phyloP scores from a whole-genome alignment of 208 protist species.

The Dictyostelium gargantuum region DNA sequence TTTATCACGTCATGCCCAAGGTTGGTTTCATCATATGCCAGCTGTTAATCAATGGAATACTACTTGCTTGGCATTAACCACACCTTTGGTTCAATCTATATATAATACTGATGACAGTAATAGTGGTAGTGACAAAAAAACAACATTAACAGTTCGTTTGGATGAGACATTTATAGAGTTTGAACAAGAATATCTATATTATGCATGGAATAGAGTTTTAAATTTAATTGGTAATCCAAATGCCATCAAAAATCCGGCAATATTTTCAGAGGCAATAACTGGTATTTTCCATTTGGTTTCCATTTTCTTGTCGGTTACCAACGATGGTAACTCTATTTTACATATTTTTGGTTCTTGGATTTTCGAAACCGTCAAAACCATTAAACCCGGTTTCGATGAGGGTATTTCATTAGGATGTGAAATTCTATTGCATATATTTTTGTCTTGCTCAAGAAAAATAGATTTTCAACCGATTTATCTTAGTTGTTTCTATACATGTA shows the following conservation, averaged over 20 bases:
- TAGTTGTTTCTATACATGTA: slow-evolving; percentile 10
- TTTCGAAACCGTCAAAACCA: slow-evolving; percentile 13
- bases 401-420: slow-evolving; percentile 9
- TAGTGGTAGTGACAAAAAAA: neutral
- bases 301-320: neutral
- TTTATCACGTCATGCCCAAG: neutral
- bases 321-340: slow-evolving; percentile 27
- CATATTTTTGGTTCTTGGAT: slow-evolving; percentile 45
- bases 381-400: slow-evolving; percentile 20
- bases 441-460: neutral
- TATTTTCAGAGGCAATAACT: slow-evolving; percentile 15
- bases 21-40: slow-evolving; percentile 57
- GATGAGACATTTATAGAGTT: slow-evolving; percentile 11
- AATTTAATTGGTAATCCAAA: slow-evolving; percentile 40
- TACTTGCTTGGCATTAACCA: neutral
- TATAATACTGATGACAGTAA: neutral
- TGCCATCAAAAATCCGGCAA: slow-evolving; percentile 22
- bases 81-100: neutral
- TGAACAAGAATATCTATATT: slow-evolving; percentile 6
- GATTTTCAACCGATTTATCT: slow-evolving; percentile 24
- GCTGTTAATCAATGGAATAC: slow-evolving; percentile 15
- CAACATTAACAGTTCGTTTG: neutral
- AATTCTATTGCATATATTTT: slow-evolving; percentile 25
- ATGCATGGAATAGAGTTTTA: slow-evolving; percentile 7
- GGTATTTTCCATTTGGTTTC: slow-evolving; percentile 43